Evolutionary conservation across 202 grass and related monocot genomes (phyloP).

Genomic region (Eragrostis tef): DNA sequence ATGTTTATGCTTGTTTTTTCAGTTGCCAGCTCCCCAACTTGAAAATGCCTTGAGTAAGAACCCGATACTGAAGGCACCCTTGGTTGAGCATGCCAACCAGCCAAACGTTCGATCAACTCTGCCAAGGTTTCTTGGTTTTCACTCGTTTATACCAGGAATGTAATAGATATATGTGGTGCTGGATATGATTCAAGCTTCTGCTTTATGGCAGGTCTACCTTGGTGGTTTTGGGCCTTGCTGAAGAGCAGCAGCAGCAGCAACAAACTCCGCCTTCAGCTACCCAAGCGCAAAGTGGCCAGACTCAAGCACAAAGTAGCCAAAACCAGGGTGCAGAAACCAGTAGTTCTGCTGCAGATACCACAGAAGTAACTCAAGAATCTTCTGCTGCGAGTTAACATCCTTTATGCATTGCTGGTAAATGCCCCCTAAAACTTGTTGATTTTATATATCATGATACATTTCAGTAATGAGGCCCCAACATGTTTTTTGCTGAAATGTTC

Average conservation of each 20-base stretch:
- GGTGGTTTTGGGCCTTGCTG: constrained; percentile 83
- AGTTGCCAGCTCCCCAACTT: constrained; percentile 95
- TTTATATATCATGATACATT: background rate
- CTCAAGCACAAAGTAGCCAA: constrained; percentile 62
- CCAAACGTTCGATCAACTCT: constrained; percentile 73
- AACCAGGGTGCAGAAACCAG: constrained; percentile 73
- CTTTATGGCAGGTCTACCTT: constrained; percentile 65
- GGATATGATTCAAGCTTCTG: constrained; percentile 14
- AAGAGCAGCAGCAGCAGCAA: constrained; percentile 59
- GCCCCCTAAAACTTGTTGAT: background rate
- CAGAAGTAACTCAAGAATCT: constrained; percentile 71
- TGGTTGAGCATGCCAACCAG: constrained; percentile 82
- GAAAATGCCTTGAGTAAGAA: constrained; percentile 88
- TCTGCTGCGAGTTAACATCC: constrained; percentile 50
- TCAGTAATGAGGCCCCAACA: background rate
- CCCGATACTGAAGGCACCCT: constrained; percentile 70
- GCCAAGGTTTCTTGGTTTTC: constrained; percentile 59
- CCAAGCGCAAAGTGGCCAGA: constrained; percentile 61
- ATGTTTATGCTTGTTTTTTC: constrained; percentile 39
- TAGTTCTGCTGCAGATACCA: constrained; percentile 74
- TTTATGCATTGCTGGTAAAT: constrained; percentile 1
- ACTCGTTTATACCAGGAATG: constrained; percentile 2
- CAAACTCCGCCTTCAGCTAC: constrained; percentile 34
- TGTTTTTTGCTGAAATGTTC: background rate
- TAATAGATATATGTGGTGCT: background rate